Base-by-base conservation (phyloP, 2,329 filamentous ascomycete species). In the Pestalotiopsis sp. region DNA sequence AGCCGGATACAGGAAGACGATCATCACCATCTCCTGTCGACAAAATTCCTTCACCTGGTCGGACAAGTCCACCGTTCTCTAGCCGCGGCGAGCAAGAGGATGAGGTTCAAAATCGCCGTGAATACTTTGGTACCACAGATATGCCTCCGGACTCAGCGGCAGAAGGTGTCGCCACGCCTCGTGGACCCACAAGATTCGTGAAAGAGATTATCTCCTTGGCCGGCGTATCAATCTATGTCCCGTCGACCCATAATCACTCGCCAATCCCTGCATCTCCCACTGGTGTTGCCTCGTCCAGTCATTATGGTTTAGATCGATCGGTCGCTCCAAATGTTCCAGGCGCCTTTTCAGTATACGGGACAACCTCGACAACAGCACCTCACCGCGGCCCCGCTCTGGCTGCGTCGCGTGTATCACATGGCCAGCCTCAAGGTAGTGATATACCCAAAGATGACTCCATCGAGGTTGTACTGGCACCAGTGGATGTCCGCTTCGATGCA, bases 321-420 rank as follows among this genome's bases (percentile, higher is more conserved):
- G 70, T 81, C 11, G 81, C 81, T n/a, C 83, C 84, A 0, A 82
- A 89, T 72, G 75, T 90, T 3, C 89, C 89, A 1, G 89, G 89
- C 0, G 84, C 89, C 2, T 91, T 91, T 74, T 91, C 88, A 0
- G 78, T 87, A 20, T 78, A 81, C 75, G 75, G 70, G 65, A 77
- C 69, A 58, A 66, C 70, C 44, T 74, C 69, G 64, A 70, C 70
- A 14, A 66, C 71, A 38, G 17, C n/a, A 68, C 76, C 13, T 69
- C 71, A 30, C 30, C 17, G 17, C 9, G 44, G 44, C 5, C 14
- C 30, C 13, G 14, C 58, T n/a, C 6, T 35, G 58, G 26, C 26
- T 17, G 24, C n/a, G 30, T 61, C 30, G 17, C 7, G 52, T 22
- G 65, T 60, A 56, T 39, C 70, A 35, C 30, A 69, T 58, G 55